A percentile compares a stretch with the other conserved stretches of the same genome.
These are phyloP conservation scores for Ettlia oleoabundans DNA, from an alignment of 139 green algal species.

Conservation along the genomic window DNA sequence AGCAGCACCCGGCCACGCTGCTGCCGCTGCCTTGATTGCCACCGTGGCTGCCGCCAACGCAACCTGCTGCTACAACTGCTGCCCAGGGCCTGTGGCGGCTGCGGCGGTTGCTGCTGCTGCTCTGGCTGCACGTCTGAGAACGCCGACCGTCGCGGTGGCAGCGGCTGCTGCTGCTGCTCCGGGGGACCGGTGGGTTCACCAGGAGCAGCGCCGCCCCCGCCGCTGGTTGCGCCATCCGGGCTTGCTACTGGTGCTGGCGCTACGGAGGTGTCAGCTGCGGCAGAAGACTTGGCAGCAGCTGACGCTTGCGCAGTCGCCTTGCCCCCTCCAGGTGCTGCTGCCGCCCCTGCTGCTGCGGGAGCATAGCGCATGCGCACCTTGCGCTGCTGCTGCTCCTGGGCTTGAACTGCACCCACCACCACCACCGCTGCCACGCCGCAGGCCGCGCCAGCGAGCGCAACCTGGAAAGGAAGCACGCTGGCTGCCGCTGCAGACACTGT, in stretches of 20 bases:
- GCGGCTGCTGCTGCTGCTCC: constrained; percentile 7
- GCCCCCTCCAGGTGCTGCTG: neutral
- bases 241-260: neutral
- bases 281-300: neutral
- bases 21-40: neutral
- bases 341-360: neutral
- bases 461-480: constrained; percentile 27
- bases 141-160: neutral
- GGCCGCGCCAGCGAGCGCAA: neutral
- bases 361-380: constrained; percentile 28
- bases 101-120: constrained; percentile 2
- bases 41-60: neutral
- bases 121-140: constrained; percentile 8
- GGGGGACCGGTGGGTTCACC: neutral
- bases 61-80: neutral
- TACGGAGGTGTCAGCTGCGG: neutral
- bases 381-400: neutral
- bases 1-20: neutral
- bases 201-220: neutral
- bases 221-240: neutral
- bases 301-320: neutral
- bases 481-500: neutral
- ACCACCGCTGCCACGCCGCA: neutral
- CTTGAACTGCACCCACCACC: neutral
- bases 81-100: neutral